Evolutionary conservation across 768 basidiomycete genomes (phyloP).

Genomic region (Psilocybe sp.): DNA sequence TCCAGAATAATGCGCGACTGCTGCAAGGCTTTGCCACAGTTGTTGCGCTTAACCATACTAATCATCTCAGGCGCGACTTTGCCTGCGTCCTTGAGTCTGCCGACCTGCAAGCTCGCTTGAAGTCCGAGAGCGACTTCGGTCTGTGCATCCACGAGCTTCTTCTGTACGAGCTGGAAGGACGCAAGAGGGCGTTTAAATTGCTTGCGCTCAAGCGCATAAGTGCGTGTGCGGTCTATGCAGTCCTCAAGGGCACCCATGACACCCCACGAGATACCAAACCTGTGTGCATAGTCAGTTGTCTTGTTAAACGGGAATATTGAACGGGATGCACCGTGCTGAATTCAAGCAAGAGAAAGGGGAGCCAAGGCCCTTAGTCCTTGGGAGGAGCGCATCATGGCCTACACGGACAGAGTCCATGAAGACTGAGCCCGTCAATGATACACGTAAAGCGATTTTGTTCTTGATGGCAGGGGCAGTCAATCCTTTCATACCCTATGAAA

Average conservation of each 20-base stretch:
- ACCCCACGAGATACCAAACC: conserved; percentile 91
- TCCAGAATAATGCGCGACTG: conserved; percentile 82
- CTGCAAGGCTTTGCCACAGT: conserved; percentile 88
- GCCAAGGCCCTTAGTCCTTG: conserved; percentile 71
- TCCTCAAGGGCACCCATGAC: conserved; percentile 96
- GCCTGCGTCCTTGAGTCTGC: conserved; percentile 81
- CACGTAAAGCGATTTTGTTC: conserved; percentile 90
- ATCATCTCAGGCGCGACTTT: conserved; percentile 86
- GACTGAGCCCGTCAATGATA: conserved; percentile 79
- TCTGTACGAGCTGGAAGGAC: conserved; percentile 96
- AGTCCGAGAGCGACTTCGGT: conserved; percentile 81
- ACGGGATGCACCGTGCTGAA: conserved; percentile 59
- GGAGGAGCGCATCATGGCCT: conserved; percentile 71
- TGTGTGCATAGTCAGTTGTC: conserved; percentile 16
- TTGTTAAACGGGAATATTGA: conserved; percentile 4
- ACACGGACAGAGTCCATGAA: conserved; percentile 91
- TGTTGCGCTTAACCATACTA: conserved; percentile 92
- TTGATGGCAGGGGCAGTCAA: conserved; percentile 85
- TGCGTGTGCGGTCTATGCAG: conserved; percentile 72
- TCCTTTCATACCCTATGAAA: conserved; percentile 68
- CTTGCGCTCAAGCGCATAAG: conserved; percentile 84
- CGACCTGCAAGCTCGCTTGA: conserved; percentile 74
- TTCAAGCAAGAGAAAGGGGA: conserved; percentile 93
- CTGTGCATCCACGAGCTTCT: conserved; percentile 94
- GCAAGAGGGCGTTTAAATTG: conserved; percentile 91